These are phyloP conservation scores for Globisporangium splendens DNA, from an alignment of 352 stramenopile genomes.

Conservation along the genomic window DNA sequence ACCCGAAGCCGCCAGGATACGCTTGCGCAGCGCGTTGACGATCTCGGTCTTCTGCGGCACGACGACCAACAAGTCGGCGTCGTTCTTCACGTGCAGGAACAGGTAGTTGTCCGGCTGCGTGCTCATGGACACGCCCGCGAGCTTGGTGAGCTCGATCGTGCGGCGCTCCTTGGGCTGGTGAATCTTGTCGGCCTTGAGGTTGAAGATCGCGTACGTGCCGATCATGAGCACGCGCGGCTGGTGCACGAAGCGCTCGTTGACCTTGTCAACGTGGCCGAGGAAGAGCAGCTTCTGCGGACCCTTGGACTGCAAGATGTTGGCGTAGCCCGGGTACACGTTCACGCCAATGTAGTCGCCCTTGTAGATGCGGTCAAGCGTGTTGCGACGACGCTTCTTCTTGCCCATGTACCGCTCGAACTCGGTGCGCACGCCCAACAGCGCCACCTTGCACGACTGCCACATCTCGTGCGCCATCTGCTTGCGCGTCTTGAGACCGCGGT, in stretches of 20 bases:
- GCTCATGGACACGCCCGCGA: slow-evolving; percentile 69
- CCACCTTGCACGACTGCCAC: slow-evolving; percentile 70
- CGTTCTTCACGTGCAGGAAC: slow-evolving; percentile 68
- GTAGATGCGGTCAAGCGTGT: slow-evolving; percentile 74
- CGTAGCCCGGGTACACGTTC: slow-evolving; percentile 65
- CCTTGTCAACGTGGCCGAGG: slow-evolving; percentile 64
- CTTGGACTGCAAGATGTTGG: slow-evolving; percentile 55
- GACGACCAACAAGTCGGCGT: slow-evolving; percentile 68
- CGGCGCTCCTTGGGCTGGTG: slow-evolving; percentile 80
- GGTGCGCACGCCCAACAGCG: slow-evolving; percentile 70
- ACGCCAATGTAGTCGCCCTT: slow-evolving; percentile 77
- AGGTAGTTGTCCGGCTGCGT: slow-evolving; percentile 81
- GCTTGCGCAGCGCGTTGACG: slow-evolving; percentile 65
- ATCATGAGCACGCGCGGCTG: slow-evolving; percentile 76
- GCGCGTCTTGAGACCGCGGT: slow-evolving; percentile 68
- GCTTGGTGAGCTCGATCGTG: slow-evolving; percentile 52
- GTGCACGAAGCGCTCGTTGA: slow-evolving; percentile 83
- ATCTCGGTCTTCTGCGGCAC: slow-evolving; percentile 81
- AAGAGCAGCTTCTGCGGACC: slow-evolving; percentile 61
- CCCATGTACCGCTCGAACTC: slow-evolving; percentile 83
- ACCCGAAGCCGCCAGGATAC: slow-evolving; percentile 48
- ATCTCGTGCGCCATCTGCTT: slow-evolving; percentile 64
- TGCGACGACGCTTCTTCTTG: slow-evolving; percentile 83
- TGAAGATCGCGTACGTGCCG: slow-evolving; percentile 72
- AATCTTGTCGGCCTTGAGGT: slow-evolving; percentile 83